Evolutionary conservation across 768 basidiomycete species (phyloP).

Genomic region (Amanita muscaria): DNA sequence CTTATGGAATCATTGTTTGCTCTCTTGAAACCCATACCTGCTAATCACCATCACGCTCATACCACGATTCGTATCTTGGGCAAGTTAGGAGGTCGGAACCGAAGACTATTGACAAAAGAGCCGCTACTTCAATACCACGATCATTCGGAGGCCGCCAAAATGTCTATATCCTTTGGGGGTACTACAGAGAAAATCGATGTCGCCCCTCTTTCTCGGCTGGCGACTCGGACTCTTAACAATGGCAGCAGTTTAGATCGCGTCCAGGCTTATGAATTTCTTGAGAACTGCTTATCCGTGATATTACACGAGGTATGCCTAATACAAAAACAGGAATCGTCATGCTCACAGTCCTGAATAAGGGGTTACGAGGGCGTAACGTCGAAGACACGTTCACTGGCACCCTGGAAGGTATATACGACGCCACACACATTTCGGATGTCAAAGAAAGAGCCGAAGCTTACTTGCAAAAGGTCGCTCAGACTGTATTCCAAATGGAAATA

Average conservation of each 20-base stretch:
- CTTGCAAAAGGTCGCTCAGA: constrained; percentile 57
- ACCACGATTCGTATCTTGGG: constrained; percentile 94
- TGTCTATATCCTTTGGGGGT: constrained; percentile 69
- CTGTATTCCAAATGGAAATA: constrained; percentile 71
- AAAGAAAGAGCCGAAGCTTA: constrained; percentile 62
- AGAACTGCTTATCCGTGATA: constrained; percentile 60
- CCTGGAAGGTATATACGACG: constrained; percentile 73
- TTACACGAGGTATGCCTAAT: constrained; percentile 58
- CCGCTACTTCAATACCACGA: constrained; percentile 65
- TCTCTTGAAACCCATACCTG: constrained; percentile 83
- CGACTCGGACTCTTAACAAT: constrained; percentile 52
- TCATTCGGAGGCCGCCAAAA: constrained; percentile 60
- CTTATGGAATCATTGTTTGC: constrained; percentile 92
- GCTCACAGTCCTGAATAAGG: constrained; percentile 32
- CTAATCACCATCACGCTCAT: constrained; percentile 83
- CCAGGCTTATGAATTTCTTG: constrained; percentile 61
- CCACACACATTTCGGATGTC: constrained; percentile 60
- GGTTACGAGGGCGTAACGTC: constrained; percentile 60
- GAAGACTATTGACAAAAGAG: constrained; percentile 76
- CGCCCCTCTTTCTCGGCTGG: constrained; percentile 54
- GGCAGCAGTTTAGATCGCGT: constrained; percentile 39
- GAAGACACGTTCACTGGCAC: constrained; percentile 64
- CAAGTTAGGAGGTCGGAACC: constrained; percentile 91
- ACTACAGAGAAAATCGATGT: constrained; percentile 56
- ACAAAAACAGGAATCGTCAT: background rate